Conservation (phyloP, 805 yeast species). For the Ogataea neopini region DNA sequence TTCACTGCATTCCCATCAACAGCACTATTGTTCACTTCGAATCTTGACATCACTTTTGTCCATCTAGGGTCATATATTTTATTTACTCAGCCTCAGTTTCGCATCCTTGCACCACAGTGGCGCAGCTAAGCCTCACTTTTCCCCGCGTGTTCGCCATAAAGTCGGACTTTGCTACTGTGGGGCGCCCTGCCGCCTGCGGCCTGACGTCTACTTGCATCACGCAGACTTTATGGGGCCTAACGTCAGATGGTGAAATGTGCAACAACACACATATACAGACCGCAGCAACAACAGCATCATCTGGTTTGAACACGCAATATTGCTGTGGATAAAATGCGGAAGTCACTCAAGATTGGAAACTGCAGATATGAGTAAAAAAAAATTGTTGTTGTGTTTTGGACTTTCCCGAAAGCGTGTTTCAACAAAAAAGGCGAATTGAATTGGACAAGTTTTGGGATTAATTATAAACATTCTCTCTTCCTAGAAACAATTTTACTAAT, state of each 20-base stretch:
- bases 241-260: conserved; percentile 1
- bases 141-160: not conserved
- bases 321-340: not conserved
- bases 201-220: too few species aligned
- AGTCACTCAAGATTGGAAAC: not conserved
- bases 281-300: not conserved
- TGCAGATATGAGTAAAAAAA: not conserved
- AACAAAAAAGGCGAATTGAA: not conserved
- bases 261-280: not conserved
- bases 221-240: too few species aligned
- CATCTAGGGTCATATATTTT: not conserved
- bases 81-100: conserved; percentile 8
- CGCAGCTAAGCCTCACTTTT: conserved; percentile 7
- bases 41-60: not conserved
- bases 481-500: not conserved
- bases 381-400: conserved; percentile 2
- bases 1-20: not conserved
- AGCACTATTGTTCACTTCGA: not conserved
- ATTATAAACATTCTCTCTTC: not conserved
- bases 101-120: conserved; percentile 5
- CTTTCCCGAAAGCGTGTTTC: conserved; percentile 2
- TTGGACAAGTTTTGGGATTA: not conserved
- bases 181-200: not conserved
- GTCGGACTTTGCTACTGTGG: conserved; percentile 2
- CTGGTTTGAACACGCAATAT: not conserved